Evolutionary conservation across 2,329 filamentous ascomycete genomes (phyloP).

Genomic region (Tolypocladium endophyticum): DNA sequence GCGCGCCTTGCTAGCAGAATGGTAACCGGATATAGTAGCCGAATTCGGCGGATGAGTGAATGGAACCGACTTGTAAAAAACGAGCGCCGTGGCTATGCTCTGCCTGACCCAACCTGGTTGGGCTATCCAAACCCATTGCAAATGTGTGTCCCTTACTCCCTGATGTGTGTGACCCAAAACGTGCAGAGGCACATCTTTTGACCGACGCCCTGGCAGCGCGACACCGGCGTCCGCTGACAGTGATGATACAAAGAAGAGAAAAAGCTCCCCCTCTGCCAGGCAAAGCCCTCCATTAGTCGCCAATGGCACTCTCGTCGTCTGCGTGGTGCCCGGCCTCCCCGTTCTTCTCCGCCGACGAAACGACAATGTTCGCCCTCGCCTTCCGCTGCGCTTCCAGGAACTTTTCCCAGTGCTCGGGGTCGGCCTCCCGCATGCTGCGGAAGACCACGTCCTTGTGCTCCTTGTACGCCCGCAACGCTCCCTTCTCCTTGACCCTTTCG

Average conservation of each 20-base stretch:
- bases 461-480: conserved; percentile 51
- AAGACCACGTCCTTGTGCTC: conserved; percentile 43
- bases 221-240: background rate
- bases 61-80: background rate
- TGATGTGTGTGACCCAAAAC: background rate
- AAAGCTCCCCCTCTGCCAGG: background rate
- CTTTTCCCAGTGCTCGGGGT: conserved; percentile 54
- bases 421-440: conserved; percentile 42
- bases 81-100: background rate
- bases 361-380: conserved; percentile 40
- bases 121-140: background rate
- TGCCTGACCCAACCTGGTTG: background rate
- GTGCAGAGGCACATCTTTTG: background rate
- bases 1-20: background rate
- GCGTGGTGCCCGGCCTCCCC: conserved; percentile 7
- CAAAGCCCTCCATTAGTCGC: conserved; percentile 18
- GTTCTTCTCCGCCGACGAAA: conserved; percentile 15
- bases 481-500: conserved; percentile 42
- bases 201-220: background rate
- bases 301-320: conserved; percentile 33
- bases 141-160: background rate
- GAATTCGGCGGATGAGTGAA: no score
- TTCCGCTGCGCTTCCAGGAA: conserved; percentile 54
- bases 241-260: background rate
- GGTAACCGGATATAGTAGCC: background rate